Evolutionary conservation across 306 rosid species (phyloP), one percentile per base, ranked within the genome.

Genomic region (Prunus mume): DNA sequence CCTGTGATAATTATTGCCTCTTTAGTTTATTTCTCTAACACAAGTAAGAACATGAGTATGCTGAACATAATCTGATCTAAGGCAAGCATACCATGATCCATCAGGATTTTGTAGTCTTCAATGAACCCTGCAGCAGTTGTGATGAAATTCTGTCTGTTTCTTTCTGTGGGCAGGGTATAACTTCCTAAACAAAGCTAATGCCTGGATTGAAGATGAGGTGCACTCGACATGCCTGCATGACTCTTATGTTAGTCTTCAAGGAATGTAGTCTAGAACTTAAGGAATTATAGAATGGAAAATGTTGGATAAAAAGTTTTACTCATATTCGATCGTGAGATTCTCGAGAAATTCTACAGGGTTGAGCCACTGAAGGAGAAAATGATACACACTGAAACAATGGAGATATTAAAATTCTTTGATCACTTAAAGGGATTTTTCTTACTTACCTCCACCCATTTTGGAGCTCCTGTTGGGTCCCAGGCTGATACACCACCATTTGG

Each of bases 401-500:
- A 34, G 38, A 10, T 41, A 32, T 18, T 32, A 4, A 17, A 65
- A 34, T 65, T 34, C 14, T 18, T 32, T 0, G 47, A 9, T 2
- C 6, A 18, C 10, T 7, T 30, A 32, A 8, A 6, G 14, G 52
- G 43, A 55, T 7, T 38, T 65, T 32, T 8, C 1, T 41, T 18
- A 25, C 9, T 25, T 28, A 79, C 83, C 79, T 81, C 84, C 77
- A 81, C 70, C 77, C 80, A 64, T 64, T 76, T 81, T 45, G 80
- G 80, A 28, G 77, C 80, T 75, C 84, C 77, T 14, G 84, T 7
- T 27, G 76, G 80, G 14, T 81, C 84, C 84, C 98, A 93, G 0
- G 86, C 93, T 18, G 95, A 38, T 34, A 89, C 82, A 57, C 98
- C 98, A 22, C 98, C 98, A 10, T 82, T 91, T 73, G 90, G 78